Base-by-base conservation (phyloP, 2,329 filamentous ascomycete species). In the Xylaria sp. region DNA sequence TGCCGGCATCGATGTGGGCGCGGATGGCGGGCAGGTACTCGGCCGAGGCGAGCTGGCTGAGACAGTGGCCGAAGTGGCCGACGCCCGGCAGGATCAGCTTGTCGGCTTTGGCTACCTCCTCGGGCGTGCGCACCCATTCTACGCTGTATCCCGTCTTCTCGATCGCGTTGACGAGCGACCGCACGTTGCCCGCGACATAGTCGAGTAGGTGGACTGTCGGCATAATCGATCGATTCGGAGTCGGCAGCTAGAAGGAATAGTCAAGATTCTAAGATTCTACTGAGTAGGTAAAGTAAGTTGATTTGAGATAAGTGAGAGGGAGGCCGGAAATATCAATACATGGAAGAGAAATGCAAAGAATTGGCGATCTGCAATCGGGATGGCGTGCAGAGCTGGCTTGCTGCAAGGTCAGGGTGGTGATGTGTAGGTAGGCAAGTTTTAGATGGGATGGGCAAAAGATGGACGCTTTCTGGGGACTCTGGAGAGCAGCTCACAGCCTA, bases 41-140 rank as follows among this genome's bases (percentile, higher is more conserved):
- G 44, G 91, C 91, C 48, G 86, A 82, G 13, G 87, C 80, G 67
- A 99, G 86, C 72, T 96, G 92, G 34, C 85, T 86, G 65, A 97
- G 80, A 75, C 94, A 99, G 80, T 99, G 92, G 62, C 94, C 94
- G 70, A 97, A 99, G 80, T 99, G 93, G 68, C 94, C 94, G 63
- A 99, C 94, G 61, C 94, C 94, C 4, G 94, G 94, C 30, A 99
- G 84, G 66, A 99, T 97, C 69, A 99, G 85, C 83, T 88, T 95
- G 88, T 96, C 90, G 66, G 93, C 94, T 68, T 87, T 86, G 63
- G 85, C 78, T 57, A 99, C 85, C 75, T 97, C 92, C 68, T 89
- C 86, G 3, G 94, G 94, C 39, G 86, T 86, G 69, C 83, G 88
- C 67, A 99, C 82, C 94, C 93, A 97, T 78, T 94, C 90, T 52